These are phyloP conservation scores for Populus hybrid DNA, from an alignment of 441 rosid genomes.

Conservation along the genomic window DNA sequence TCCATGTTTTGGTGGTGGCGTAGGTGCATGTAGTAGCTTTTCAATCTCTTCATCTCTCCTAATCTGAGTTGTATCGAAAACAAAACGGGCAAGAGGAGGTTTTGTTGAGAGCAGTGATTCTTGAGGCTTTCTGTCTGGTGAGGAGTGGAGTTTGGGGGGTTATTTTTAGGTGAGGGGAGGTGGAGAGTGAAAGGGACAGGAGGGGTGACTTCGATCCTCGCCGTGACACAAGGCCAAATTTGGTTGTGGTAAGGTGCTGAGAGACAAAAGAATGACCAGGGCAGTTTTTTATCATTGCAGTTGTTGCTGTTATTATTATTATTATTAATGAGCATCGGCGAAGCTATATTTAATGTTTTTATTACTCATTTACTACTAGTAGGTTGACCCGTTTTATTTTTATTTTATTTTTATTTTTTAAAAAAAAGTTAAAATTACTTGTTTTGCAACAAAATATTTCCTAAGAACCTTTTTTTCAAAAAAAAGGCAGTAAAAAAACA, in stretches of 20 bases:
- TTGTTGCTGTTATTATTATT: not conserved
- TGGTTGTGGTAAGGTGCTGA: not conserved
- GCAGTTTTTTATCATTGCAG: not conserved
- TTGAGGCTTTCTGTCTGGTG: not conserved
- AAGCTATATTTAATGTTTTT: not conserved
- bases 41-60: conserved; percentile 27
- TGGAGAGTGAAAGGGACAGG: not conserved
- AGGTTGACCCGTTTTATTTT: not conserved
- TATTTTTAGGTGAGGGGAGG: not conserved
- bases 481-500: no score
- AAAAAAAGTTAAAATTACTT: no score
- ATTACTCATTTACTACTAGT: no score
- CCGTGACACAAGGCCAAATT: conserved; percentile 7
- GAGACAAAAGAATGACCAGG: not conserved
- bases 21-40: conserved; percentile 30
- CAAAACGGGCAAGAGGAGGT: no score
- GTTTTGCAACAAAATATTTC: no score
- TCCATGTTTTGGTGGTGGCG: conserved; percentile 47
- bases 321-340: not conserved
- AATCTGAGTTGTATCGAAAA: not conserved
- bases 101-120: no score
- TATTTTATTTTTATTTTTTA: no score
- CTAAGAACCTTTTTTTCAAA: no score
- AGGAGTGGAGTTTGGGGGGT: not conserved
- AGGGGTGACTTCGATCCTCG: no score